These are phyloP conservation scores for Calonectria ilicicola DNA, from an alignment of 2,329 filamentous ascomycete genomes.

Conservation along the genomic window DNA sequence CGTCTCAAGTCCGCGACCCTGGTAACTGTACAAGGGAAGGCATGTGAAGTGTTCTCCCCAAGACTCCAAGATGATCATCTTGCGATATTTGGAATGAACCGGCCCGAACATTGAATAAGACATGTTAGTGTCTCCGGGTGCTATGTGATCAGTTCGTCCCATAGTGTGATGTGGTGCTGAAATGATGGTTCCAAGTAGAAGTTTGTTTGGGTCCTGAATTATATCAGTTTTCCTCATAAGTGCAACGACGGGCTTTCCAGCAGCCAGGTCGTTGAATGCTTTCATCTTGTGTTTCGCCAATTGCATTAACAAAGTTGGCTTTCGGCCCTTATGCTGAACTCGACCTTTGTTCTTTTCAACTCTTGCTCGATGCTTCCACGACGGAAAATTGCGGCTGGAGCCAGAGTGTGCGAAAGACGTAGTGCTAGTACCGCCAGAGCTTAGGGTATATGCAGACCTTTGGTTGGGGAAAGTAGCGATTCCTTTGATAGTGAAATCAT, in stretches of 20 bases:
- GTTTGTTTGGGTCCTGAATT: background rate
- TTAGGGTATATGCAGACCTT: background rate
- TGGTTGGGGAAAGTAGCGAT: background rate
- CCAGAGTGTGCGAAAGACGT: background rate
- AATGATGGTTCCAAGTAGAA: constrained; percentile 32
- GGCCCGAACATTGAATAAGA: constrained; percentile 26
- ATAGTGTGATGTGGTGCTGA: constrained; percentile 33
- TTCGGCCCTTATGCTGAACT: background rate
- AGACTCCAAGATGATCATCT: constrained; percentile 34
- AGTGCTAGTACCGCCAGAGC: background rate
- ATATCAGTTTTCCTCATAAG: constrained; percentile 26
- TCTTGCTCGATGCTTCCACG: background rate
- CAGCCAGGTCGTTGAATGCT: background rate
- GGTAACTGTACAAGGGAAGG: constrained; percentile 36
- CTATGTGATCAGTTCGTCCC: constrained; percentile 9
- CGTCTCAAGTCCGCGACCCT: constrained; percentile 27
- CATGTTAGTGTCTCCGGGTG: constrained; percentile 10
- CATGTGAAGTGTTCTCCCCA: constrained; percentile 35
- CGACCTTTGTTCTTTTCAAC: background rate
- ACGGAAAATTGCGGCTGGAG: background rate
- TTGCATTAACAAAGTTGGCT: background rate
- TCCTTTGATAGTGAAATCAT: background rate
- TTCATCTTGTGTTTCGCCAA: background rate
- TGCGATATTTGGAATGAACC: constrained; percentile 41
- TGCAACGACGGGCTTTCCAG: constrained; percentile 16